phyloP scores from a whole-genome alignment of 768 basidiomycete genomes.

The Kockovaella imperatae region DNA sequence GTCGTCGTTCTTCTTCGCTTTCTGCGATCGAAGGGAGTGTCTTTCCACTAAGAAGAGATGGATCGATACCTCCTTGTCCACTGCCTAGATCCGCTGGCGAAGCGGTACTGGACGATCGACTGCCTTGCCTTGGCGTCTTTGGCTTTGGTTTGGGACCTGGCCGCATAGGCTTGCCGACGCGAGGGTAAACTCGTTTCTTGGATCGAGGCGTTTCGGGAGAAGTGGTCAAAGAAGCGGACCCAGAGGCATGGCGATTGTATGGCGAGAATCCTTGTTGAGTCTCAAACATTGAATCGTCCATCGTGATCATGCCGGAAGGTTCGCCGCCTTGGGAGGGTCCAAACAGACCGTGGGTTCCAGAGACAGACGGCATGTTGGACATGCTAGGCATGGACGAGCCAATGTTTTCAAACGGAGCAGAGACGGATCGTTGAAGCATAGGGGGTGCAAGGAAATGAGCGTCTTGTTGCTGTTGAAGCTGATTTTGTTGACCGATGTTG shows the following conservation, averaged over 20 bases:
- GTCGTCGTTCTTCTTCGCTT: neutral
- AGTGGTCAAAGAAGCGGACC: neutral
- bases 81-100: too few species aligned
- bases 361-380: neutral
- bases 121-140: conserved; percentile 33
- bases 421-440: neutral
- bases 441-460: neutral
- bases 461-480: neutral
- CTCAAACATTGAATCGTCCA: too few species aligned
- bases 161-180: conserved; percentile 34
- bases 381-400: neutral
- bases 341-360: neutral
- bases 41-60: neutral
- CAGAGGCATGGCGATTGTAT: neutral
- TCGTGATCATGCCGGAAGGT: neutral
- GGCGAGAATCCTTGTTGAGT: neutral
- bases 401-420: neutral
- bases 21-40: neutral
- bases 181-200: conserved; percentile 21
- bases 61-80: conserved; percentile 5
- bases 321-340: neutral
- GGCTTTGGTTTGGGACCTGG: conserved; percentile 45
- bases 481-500: neutral
- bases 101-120: conserved; percentile 1
- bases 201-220: conserved; percentile 4